A percentile compares a stretch with the other conserved stretches of the same genome.
Evolutionary conservation across 2,329 filamentous ascomycete species (phyloP).

Genomic region (Onygenales sp.): DNA sequence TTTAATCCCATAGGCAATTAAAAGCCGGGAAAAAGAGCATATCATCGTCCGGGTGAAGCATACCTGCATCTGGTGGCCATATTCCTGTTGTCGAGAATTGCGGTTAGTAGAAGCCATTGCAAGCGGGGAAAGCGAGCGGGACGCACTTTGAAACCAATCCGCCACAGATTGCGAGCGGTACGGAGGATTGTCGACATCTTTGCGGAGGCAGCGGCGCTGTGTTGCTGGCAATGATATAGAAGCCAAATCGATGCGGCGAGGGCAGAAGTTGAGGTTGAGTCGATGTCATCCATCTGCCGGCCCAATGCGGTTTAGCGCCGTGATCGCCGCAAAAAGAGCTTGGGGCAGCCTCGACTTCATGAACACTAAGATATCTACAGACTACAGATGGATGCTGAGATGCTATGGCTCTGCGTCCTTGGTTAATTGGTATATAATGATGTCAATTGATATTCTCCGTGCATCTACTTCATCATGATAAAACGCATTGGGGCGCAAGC

Average conservation of each 20-base stretch:
- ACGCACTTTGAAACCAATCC: slow-evolving; percentile 75
- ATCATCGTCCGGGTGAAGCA: slow-evolving; percentile 18
- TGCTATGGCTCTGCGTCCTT: background rate
- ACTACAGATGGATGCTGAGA: too few species aligned
- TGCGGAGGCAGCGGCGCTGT: slow-evolving; percentile 16
- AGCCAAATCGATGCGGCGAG: background rate
- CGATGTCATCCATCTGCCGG: background rate
- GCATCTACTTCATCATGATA: slow-evolving; percentile 22
- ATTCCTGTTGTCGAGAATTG: slow-evolving; percentile 53
- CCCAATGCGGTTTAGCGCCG: slow-evolving; percentile 12
- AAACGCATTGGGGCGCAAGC: slow-evolving; percentile 29
- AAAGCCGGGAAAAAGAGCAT: slow-evolving; percentile 6
- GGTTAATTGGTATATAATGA: background rate
- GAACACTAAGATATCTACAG: background rate
- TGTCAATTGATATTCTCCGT: background rate
- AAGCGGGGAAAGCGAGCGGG: slow-evolving; percentile 4
- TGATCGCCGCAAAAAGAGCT: background rate
- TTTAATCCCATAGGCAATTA: slow-evolving; percentile 15
- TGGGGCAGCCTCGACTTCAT: background rate
- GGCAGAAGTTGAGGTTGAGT: background rate
- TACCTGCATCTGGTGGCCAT: slow-evolving; percentile 87
- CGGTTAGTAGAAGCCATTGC: slow-evolving; percentile 26
- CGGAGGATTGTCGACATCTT: slow-evolving; percentile 86
- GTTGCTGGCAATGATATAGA: background rate
- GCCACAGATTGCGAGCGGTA: slow-evolving; percentile 78